Evolutionary conservation across 177 flowering plant genomes (phyloP).

Genomic region (Vitis hybrid): DNA sequence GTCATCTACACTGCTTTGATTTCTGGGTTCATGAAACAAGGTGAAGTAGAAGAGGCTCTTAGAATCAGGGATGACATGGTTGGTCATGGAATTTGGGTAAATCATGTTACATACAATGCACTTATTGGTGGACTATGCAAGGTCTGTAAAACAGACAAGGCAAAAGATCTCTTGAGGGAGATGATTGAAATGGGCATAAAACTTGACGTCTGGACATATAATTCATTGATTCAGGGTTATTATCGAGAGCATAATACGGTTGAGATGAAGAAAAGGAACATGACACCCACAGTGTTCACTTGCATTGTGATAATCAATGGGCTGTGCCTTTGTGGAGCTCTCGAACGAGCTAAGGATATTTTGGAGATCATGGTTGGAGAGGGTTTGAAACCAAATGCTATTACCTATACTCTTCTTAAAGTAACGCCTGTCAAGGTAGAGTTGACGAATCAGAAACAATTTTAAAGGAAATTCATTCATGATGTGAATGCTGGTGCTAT

Average conservation of each 20-base stretch:
- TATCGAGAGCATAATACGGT: conserved; percentile 31
- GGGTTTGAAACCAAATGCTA: conserved; percentile 56
- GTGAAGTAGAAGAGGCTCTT: conserved; percentile 54
- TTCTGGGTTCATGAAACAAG: conserved; percentile 73
- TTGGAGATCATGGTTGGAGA: conserved; percentile 39
- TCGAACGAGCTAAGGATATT: conserved; percentile 34
- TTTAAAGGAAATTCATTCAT: conserved; percentile 33
- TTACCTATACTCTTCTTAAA: conserved; percentile 50
- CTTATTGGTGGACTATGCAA: conserved; percentile 62
- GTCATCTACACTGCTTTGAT: conserved; percentile 50
- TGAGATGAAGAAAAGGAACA: conserved; percentile 57
- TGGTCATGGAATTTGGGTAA: conserved; percentile 35
- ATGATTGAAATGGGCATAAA: conserved; percentile 44
- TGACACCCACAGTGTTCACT: conserved; percentile 40
- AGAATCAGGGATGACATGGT: conserved; percentile 58
- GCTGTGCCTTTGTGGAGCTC: conserved; percentile 48
- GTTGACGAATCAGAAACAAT: conserved; percentile 42
- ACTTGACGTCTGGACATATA: conserved; percentile 55
- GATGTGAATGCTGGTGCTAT: too few species aligned
- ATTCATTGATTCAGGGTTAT: conserved; percentile 54
- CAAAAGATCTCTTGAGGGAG: conserved; percentile 45
- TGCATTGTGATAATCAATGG: conserved; percentile 51
- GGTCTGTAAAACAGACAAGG: conserved; percentile 52
- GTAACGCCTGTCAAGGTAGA: conserved; percentile 39
- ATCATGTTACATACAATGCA: conserved; percentile 43